A percentile compares a stretch with the other conserved stretches of the same genome.
phyloP scores from a whole-genome alignment of 2,329 filamentous ascomycete genomes.

The Cryphonectria carpinicola region DNA sequence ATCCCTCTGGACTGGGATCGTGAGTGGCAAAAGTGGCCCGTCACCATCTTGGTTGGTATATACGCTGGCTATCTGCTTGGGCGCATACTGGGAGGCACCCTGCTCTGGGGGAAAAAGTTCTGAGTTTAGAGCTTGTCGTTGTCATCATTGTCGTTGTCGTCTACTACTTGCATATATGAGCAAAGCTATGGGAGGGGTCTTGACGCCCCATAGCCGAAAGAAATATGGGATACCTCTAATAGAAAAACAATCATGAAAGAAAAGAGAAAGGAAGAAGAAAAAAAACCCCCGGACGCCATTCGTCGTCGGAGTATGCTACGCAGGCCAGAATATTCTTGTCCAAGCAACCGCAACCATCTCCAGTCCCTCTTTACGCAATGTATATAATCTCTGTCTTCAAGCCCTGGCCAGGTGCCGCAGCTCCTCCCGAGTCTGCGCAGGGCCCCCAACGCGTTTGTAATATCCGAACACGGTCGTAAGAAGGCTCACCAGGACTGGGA shows the following conservation, averaged over 20 bases:
- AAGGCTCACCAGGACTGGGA: conserved; percentile 8
- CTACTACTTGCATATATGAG: background rate
- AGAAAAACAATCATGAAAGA: background rate
- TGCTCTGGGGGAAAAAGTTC: conserved; percentile 53
- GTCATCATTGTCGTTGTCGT: background rate
- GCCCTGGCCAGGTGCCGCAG: background rate
- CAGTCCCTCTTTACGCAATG: no score
- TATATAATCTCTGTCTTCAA: background rate
- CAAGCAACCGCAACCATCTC: background rate
- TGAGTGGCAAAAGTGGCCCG: conserved; percentile 98
- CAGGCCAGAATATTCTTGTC: background rate
- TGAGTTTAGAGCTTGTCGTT: conserved; percentile 20
- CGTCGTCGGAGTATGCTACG: background rate
- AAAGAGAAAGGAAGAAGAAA: background rate
- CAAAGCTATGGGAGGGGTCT: background rate
- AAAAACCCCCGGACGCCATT: background rate
- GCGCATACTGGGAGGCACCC: conserved; percentile 60
- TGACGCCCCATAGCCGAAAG: background rate
- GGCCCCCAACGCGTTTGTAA: conserved; percentile 20
- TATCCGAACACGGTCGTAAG: conserved; percentile 4
- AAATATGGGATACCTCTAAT: background rate
- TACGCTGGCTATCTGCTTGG: conserved; percentile 80
- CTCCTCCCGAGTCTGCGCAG: conserved; percentile 20
- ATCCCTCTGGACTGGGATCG: conserved; percentile 98
- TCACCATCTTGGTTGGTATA: conserved; percentile 83